Conservation (phyloP, 352 stramenopile genomes). For the Pythium rishiriense region DNA sequence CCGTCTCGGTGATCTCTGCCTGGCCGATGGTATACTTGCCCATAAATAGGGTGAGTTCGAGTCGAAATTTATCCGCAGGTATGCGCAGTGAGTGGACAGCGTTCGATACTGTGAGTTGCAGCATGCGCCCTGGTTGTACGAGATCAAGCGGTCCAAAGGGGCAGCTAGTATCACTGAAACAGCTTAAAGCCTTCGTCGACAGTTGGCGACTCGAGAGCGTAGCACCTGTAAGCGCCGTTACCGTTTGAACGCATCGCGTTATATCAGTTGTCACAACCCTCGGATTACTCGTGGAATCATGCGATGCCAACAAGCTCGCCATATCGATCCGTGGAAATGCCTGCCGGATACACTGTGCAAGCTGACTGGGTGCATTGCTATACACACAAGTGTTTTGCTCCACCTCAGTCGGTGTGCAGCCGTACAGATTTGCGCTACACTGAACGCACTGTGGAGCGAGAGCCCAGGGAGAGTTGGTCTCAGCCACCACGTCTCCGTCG, state of each 20-base stretch:
- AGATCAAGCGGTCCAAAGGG: slow-evolving; percentile 28
- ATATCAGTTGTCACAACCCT: slow-evolving; percentile 4
- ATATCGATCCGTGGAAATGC: neutral
- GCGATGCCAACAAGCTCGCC: neutral
- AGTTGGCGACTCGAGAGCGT: neutral
- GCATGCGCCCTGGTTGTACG: slow-evolving; percentile 15
- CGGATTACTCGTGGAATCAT: neutral
- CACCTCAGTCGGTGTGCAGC: slow-evolving; percentile 7
- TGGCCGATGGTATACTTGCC: neutral
- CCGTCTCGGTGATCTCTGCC: neutral
- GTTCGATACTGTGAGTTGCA: slow-evolving; percentile 13
- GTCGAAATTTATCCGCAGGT: neutral
- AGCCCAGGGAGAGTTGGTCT: slow-evolving; percentile 6
- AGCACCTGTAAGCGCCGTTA: neutral
- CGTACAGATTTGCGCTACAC: slow-evolving; percentile 15
- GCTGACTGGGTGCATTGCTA: slow-evolving; percentile 11
- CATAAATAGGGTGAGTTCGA: slow-evolving; percentile 7
- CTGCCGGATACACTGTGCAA: slow-evolving; percentile 20
- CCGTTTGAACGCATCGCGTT: slow-evolving; percentile 15
- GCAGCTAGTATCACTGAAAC: slow-evolving; percentile 10
- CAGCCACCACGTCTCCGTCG: neutral
- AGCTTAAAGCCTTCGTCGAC: neutral
- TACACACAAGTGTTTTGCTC: slow-evolving; percentile 8
- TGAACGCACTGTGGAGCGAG: slow-evolving; percentile 14
- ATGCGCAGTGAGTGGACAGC: slow-evolving; percentile 19